Conservation (phyloP, 495 filamentous ascomycete species). For the Tuber umbilicatum region DNA sequence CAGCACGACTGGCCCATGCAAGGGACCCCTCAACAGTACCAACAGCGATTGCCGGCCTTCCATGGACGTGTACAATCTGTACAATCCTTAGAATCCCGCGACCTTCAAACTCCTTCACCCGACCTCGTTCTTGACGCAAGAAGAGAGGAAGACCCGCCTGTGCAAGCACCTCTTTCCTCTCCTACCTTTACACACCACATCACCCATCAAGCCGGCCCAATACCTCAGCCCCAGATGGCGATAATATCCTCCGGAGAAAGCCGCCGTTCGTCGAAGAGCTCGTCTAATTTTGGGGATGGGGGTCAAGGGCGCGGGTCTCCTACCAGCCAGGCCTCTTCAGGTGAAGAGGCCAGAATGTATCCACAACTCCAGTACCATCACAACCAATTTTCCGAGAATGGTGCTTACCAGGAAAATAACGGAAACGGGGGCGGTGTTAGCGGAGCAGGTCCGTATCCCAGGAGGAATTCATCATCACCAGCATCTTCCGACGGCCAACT, state of each 20-base stretch:
- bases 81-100: conserved; percentile 36
- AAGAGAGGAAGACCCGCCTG: conserved; percentile 27
- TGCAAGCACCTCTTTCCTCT: conserved; percentile 34
- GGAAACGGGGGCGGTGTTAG: conserved; percentile 11
- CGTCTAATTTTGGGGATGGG: conserved; percentile 22
- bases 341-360: conserved; percentile 23
- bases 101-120: conserved; percentile 34
- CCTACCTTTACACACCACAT: conserved; percentile 37
- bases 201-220: conserved; percentile 42
- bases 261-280: conserved; percentile 35
- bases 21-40: conserved; percentile 36
- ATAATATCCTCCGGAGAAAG: conserved; percentile 47
- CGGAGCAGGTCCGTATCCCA: conserved; percentile 17
- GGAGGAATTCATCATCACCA: conserved; percentile 37
- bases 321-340: conserved; percentile 27
- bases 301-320: conserved; percentile 29
- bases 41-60: conserved; percentile 36
- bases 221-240: conserved; percentile 47
- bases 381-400: conserved; percentile 35
- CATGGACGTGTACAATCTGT: conserved; percentile 36
- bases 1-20: conserved; percentile 21
- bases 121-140: conserved; percentile 31
- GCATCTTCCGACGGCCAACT: conserved; percentile 22
- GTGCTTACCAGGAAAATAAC: conserved; percentile 18
- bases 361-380: conserved; percentile 55